Evolutionary conservation across 2,329 filamentous ascomycete genomes (phyloP), one percentile per base, ranked within the genome.

Genomic region (Diaporthe sp.): DNA sequence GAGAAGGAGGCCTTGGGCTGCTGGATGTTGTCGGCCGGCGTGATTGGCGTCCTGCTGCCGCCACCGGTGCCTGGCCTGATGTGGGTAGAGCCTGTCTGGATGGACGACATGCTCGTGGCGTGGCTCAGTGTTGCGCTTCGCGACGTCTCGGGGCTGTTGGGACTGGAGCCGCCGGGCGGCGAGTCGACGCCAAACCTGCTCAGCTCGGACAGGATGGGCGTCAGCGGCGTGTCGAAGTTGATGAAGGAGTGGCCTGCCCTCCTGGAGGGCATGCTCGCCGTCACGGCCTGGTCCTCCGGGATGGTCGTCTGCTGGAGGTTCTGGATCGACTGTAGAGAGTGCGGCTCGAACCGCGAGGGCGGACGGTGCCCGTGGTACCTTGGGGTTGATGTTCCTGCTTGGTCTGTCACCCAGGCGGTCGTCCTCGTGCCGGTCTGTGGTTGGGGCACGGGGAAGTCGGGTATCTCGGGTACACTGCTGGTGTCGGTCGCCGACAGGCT

Each of bases 221-320:
- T 71, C 66, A 71, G 32, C 6, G 72, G 39, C 44, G 63, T 51
- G 50, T 70, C 70, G 56, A 74, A 74, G 47, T 74, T 70, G 3
- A 74, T 74, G n/a, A 74, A 70, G 13, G 72, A 74, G 42, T 70
- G 63, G 19, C 63, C 63, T n/a, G 44, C 44, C 63, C 63, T 66
- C 63, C 44, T 27, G 44, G 63, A 17, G 8, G 72, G 51, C 9
- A 51, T 35, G 66, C 70, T 61, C n/a, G 70, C 50, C 4, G 37
- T 47, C n/a, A 75, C 73, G 32, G 69, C 73, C 12, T 72, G 61
- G 73, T 69, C 27, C 32, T 75, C 73, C 13, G 73, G 73, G 50
- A 75, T 75, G 44, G 61, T 69, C 35, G 66, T 39, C 25, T 47
- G 37, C 32, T 70, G 73, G 13, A 75, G 71, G 30, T 30, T 71